Evolutionary conservation across 306 rosid genomes (phyloP), one percentile per base, ranked within the genome.

Genomic region (Datisca glomerata): DNA sequence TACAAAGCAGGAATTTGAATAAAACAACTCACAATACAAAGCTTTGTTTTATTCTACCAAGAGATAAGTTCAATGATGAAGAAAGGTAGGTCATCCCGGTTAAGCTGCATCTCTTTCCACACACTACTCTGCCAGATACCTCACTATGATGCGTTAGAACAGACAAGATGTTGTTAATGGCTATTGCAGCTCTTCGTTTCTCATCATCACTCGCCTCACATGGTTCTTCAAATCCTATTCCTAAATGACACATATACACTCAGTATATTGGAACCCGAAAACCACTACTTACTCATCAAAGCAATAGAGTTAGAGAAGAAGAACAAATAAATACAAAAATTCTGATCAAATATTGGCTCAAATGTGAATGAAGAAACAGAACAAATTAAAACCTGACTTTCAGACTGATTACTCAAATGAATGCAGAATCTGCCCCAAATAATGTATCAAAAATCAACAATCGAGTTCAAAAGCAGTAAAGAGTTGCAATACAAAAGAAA

Each of bases 31-130:
- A 89, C 98, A 89, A 80, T 80, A 89, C 95, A 80, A 89, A 89
- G 81, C 98, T 89, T 71, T 89, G 93, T 75, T 84, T 84, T 85
- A 89, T 89, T 89, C 98, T 89, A 84, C 89, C 86, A 80, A 89
- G 96, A 62, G 96, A 84, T 53, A 78, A 75, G 66, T 60, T 78
- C 67, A 89, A 80, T 79, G 98, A 75, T 51, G 96, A 69, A 69
- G 81, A 66, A 56, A 78, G 74, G 64, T 60, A 57, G 65, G 77
- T 85, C 66, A 44, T 66, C 63, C 59, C 81, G 42, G 81, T 71
- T 36, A 45, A 31, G 80, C 72, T 52, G 76, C 79, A 55, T 76
- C 93, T 74, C 67, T 70, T 75, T 48, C 71, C 71, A 67, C 92
- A 69, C 41, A 89, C 98, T 57, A 66, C 48, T 75, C 78, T 66